A percentile compares a stretch with the other conserved stretches of the same genome.
Evolutionary conservation across 805 yeast species (phyloP).

Genomic region (Candida rishiriensis): DNA sequence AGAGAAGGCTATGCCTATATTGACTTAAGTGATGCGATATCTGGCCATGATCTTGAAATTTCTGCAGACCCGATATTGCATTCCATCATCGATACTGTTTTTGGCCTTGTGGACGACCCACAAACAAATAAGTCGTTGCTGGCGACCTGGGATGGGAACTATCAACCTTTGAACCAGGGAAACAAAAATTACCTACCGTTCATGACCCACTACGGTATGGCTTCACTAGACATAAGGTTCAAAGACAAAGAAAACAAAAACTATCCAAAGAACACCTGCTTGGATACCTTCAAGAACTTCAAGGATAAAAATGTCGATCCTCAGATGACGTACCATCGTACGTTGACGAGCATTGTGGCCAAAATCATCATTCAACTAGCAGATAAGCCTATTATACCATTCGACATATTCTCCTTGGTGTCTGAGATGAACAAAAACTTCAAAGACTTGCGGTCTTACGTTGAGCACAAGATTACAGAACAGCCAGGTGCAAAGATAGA

Average conservation of each 20-base stretch:
- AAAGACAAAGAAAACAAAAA: constrained; percentile 14
- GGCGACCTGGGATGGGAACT: constrained; percentile 19
- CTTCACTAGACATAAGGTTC: constrained; percentile 59
- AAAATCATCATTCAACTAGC: constrained; percentile 52
- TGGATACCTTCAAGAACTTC: constrained; percentile 60
- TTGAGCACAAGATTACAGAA: constrained; percentile 11
- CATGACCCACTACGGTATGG: constrained; percentile 58
- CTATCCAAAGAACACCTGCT: constrained; percentile 52
- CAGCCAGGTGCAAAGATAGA: constrained; percentile 14
- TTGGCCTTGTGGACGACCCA: constrained; percentile 29
- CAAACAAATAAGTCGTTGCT: constrained; percentile 18
- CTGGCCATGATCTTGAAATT: constrained; percentile 48
- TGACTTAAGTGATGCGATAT: constrained; percentile 65
- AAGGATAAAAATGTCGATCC: constrained; percentile 46
- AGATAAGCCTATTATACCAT: constrained; percentile 77
- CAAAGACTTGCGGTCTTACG: constrained; percentile 42
- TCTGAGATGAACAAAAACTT: constrained; percentile 39
- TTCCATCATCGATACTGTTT: constrained; percentile 38
- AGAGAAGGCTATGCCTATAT: constrained; percentile 65
- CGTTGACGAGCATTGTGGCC: constrained; percentile 53
- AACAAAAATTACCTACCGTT: constrained; percentile 70
- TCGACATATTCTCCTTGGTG: constrained; percentile 46
- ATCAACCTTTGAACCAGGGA: constrained; percentile 20
- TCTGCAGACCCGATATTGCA: constrained; percentile 57
- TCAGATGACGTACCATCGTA: constrained; percentile 48